Evolutionary conservation across 2,329 filamentous ascomycete genomes (phyloP).

Genomic region (Scolecobasidium constrictum): DNA sequence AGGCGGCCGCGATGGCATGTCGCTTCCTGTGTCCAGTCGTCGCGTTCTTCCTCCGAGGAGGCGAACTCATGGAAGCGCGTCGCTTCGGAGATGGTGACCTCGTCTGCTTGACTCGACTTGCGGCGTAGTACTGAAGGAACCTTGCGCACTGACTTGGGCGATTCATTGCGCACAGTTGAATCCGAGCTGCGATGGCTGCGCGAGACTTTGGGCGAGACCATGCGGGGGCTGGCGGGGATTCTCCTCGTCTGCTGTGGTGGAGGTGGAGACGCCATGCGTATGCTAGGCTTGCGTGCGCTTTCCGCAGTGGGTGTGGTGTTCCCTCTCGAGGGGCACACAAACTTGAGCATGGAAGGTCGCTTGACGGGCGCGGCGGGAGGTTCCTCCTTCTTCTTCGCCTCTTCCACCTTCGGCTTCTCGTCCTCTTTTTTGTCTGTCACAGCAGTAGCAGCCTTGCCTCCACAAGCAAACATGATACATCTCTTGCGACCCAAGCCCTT

Average conservation of each 20-base stretch:
- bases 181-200: conserved; percentile 37
- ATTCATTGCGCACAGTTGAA: conserved; percentile 38
- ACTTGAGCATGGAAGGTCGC: conserved; percentile 58
- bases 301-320: conserved; percentile 20
- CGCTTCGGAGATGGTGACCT: conserved; percentile 42
- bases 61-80: conserved; percentile 81
- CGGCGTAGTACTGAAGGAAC: conserved; percentile 20
- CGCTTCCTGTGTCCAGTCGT: conserved; percentile 80
- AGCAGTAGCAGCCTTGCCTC: conserved; percentile 43
- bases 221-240: conserved; percentile 20
- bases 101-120: conserved; percentile 25
- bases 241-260: conserved; percentile 20
- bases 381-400: conserved; percentile 13
- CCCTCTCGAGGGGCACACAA: conserved; percentile 55
- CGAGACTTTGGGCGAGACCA: conserved; percentile 20
- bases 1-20: conserved; percentile 56
- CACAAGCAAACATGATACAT: conserved; percentile 88
- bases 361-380: conserved; percentile 27
- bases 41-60: conserved; percentile 67
- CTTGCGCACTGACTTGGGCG: conserved; percentile 33
- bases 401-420: conserved; percentile 14
- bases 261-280: conserved; percentile 29
- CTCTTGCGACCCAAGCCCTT: conserved; percentile 64
- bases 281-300: conserved; percentile 16
- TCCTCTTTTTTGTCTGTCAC: not conserved